These are phyloP conservation scores for Skeletonema grethae DNA, from an alignment of 108 stramenopile genomes.

Conservation along the genomic window DNA sequence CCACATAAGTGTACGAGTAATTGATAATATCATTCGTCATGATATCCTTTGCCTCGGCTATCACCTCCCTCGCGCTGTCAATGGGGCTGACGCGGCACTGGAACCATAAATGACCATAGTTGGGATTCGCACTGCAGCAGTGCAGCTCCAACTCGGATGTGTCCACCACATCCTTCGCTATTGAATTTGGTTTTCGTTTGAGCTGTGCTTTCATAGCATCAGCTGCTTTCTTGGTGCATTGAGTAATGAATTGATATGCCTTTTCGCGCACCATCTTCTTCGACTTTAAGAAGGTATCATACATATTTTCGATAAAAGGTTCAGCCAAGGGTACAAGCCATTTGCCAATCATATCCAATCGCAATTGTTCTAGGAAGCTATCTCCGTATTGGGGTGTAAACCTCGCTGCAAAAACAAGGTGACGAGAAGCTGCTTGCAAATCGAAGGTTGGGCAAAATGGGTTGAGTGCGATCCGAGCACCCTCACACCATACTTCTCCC, in stretches of 20 bases:
- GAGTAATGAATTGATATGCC: constrained; percentile 33
- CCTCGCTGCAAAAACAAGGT: constrained; percentile 93
- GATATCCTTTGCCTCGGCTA: constrained; percentile 57
- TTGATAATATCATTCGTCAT: constrained; percentile 56
- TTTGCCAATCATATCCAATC: constrained; percentile 71
- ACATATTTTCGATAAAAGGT: constrained; percentile 38
- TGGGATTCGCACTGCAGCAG: constrained; percentile 96
- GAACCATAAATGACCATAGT: constrained; percentile 97
- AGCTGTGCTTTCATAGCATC: constrained; percentile 37
- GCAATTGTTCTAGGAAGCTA: constrained; percentile 86
- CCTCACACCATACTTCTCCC: constrained; percentile 99
- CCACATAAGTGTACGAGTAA: constrained; percentile 66
- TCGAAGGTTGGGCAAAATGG: constrained; percentile 88
- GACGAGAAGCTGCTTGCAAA: constrained; percentile 66
- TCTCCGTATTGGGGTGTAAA: constrained; percentile 99
- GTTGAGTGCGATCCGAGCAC: constrained; percentile 81
- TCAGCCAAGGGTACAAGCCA: constrained; percentile 69
- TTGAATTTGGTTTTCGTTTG: constrained; percentile 15
- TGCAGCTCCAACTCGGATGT: constrained; percentile 71
- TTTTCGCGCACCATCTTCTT: constrained; percentile 28
- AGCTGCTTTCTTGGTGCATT: constrained; percentile 33
- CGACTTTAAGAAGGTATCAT: constrained; percentile 22
- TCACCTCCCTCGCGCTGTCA: constrained; percentile 79
- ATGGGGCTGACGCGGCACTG: constrained; percentile 81
- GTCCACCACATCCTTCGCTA: constrained; percentile 53